phyloP scores from a whole-genome alignment of 306 rosid genomes.

The Castanea crenata region DNA sequence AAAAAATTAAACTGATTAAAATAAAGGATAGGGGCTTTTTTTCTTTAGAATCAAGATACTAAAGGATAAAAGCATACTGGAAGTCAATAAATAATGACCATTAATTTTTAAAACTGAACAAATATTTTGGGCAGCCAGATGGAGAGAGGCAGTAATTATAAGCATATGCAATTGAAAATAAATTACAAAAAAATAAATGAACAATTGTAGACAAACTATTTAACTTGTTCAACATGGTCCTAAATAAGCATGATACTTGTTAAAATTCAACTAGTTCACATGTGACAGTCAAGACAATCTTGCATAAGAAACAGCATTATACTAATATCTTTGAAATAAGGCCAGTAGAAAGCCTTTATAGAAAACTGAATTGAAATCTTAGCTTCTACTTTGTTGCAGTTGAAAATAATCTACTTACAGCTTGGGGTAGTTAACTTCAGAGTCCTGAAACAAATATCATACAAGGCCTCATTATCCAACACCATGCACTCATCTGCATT shows the following conservation, averaged over 20 bases:
- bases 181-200: not conserved
- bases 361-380: not conserved
- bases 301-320: not conserved
- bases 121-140: no score
- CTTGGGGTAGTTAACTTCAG: constrained; percentile 7
- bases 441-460: constrained; percentile 13
- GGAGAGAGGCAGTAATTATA: not conserved
- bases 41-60: no score
- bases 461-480: constrained; percentile 9
- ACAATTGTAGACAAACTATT: not conserved
- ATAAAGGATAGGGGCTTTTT: no score
- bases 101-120: no score
- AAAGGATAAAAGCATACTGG: no score
- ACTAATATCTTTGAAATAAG: not conserved
- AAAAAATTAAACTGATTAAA: no score
- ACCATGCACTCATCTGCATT: constrained; percentile 12
- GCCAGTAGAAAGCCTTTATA: not conserved
- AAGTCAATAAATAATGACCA: no score
- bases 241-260: not conserved
- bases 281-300: not conserved
- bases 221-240: not conserved
- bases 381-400: not conserved
- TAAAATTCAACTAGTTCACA: not conserved
- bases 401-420: not conserved
- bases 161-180: not conserved